Percentiles rank a stretch among this genome's conserved stretches.
Conservation (phyloP, 2,329 filamentous ascomycete species). For the Botryotinia globosa region DNA sequence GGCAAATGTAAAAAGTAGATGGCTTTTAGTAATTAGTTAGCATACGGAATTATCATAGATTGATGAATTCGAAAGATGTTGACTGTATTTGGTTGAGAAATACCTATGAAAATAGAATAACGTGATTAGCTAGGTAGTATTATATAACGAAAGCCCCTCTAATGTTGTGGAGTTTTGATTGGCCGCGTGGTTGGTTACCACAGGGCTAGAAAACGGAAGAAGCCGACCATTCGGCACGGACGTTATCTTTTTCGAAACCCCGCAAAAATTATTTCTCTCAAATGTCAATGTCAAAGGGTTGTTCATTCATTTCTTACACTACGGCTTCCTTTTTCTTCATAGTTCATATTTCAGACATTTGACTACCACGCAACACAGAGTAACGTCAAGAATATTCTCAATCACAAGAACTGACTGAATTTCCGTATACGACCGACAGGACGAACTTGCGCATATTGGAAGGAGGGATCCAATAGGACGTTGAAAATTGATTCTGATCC, state of each 20-base stretch:
- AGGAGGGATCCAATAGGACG: not conserved
- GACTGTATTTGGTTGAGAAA: not conserved
- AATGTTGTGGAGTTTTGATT: not conserved
- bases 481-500: not conserved
- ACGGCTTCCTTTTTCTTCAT: not conserved
- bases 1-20: constrained; percentile 12
- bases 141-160: not conserved
- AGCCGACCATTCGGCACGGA: constrained; percentile 1
- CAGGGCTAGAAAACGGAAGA: constrained; percentile 1
- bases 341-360: not conserved
- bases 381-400: not conserved
- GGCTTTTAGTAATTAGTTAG: constrained; percentile 6
- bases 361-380: no score
- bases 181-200: not conserved
- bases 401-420: not conserved
- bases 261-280: constrained; percentile 18
- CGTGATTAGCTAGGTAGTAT: not conserved
- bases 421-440: not conserved
- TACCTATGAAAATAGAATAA: not conserved
- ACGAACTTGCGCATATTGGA: not conserved
- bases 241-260: constrained; percentile 5
- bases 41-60: constrained; percentile 10
- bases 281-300: constrained; percentile 3
- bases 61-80: not conserved
- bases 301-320: not conserved